phyloP scores from a whole-genome alignment of 1,139 yeast genomes.

The Candida tropicalis region DNA sequence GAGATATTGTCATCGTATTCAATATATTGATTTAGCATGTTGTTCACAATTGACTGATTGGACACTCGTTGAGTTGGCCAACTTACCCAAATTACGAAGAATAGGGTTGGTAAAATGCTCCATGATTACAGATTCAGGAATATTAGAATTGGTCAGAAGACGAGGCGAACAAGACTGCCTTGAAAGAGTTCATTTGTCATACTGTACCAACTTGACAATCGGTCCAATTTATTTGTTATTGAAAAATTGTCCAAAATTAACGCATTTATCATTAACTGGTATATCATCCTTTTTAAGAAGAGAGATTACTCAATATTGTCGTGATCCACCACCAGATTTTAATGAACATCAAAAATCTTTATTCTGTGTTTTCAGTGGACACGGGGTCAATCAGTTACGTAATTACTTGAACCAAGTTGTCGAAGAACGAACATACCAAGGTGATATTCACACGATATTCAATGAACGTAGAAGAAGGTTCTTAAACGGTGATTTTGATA shows the following conservation, averaged over 20 bases:
- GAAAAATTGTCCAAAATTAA: conserved; percentile 80
- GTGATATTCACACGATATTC: conserved; percentile 37
- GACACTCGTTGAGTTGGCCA: conserved; percentile 76
- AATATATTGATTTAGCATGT: conserved; percentile 93
- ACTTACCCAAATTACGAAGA: conserved; percentile 79
- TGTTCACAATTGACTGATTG: conserved; percentile 88
- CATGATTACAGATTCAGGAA: conserved; percentile 85
- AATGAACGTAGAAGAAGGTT: conserved; percentile 37
- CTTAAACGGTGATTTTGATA: conserved; percentile 23
- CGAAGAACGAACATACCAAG: conserved; percentile 46
- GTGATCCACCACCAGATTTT: conserved; percentile 95
- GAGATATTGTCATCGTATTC: conserved; percentile 79
- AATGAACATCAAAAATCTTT: conserved; percentile 82
- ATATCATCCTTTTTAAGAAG: conserved; percentile 83
- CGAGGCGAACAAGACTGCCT: conserved; percentile 74
- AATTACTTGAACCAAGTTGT: conserved; percentile 54
- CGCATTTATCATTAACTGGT: conserved; percentile 89
- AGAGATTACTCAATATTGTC: conserved; percentile 84
- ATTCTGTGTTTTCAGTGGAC: conserved; percentile 93
- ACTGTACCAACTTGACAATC: conserved; percentile 79
- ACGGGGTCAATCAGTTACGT: conserved; percentile 77
- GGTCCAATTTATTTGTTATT: conserved; percentile 72
- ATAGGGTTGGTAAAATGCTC: conserved; percentile 93
- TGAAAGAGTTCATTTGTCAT: conserved; percentile 91
- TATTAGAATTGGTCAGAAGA: conserved; percentile 72